Evolutionary conservation across 306 rosid species (phyloP), one percentile per base, ranked within the genome.

Genomic region (Hippophae gyantsensis): DNA sequence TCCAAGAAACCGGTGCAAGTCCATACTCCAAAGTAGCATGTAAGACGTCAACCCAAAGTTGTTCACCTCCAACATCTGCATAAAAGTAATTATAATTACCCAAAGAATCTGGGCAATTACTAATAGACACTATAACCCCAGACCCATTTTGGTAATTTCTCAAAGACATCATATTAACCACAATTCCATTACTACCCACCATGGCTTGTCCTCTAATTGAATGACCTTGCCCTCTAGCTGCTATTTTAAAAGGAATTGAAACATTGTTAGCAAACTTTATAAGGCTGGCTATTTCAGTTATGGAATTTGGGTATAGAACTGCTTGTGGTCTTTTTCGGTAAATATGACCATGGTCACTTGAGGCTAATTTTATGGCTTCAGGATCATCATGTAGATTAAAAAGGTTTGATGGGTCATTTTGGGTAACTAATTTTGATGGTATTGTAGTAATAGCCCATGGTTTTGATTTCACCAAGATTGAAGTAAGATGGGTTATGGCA

Each of bases 51-150:
- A 75, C 60, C 95, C 90, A 84, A 0, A 84, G 79, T 54, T 81
- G 78, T 12, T 81, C 90, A 1, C 90, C 95, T 9, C 88, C 90
- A 7, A 84, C 92, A 27, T 87, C 95, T 12, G 77, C 86, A 58
- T 79, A 82, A 58, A 64, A 72, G 6, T 32, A 32, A 4, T 32
- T 32, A 32, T 32, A 32, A 32, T 18, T 18, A 18, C 38, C 38
- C 38, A 4, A 32, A 32, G 38, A 32, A 32, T 86, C 84, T 0
- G 51, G 23, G 11, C 71, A 51, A 42, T 72, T 62, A 61, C 67
- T 76, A 3, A 53, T 13, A 26, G 60, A 74, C 13, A 82, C 77
- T 27, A 43, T 1, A 41, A 81, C 57, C 0, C 70, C 78, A 7
- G 32, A 46, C 6, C 57, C 50, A 5, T 49, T 56, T 40, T 56